Conservation (phyloP, 371 early-diverging fungal species). For the Apophysomyces variabilis region DNA sequence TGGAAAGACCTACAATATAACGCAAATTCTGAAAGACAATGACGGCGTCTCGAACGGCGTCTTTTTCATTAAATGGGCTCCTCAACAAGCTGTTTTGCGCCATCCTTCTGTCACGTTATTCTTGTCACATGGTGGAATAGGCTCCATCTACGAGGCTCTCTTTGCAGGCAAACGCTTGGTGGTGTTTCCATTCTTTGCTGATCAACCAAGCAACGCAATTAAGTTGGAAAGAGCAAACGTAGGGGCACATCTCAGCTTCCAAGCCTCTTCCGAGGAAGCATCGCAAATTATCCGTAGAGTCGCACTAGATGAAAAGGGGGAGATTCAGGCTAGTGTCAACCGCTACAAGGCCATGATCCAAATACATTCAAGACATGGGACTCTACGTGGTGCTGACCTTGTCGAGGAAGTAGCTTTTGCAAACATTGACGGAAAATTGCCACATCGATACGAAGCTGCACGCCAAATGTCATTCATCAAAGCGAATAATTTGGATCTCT, state of each 20-base stretch:
- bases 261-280: not conserved
- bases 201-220: slow-evolving; percentile 34
- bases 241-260: not conserved
- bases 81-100: slow-evolving; percentile 43
- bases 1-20: not conserved
- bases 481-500: slow-evolving; percentile 30
- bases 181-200: slow-evolving; percentile 40
- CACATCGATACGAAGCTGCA: slow-evolving; percentile 24
- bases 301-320: slow-evolving; percentile 3
- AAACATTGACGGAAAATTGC: slow-evolving; percentile 15
- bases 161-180: slow-evolving; percentile 35
- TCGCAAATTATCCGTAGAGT: not conserved
- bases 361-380: slow-evolving; percentile 7
- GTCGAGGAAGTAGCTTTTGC: slow-evolving; percentile 40
- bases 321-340: slow-evolving; percentile 10
- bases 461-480: slow-evolving; percentile 34
- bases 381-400: slow-evolving; percentile 27
- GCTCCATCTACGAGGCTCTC: slow-evolving; percentile 38
- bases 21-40: not conserved
- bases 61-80: slow-evolving; percentile 38
- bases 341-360: slow-evolving; percentile 32
- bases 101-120: slow-evolving; percentile 40
- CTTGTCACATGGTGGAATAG: slow-evolving; percentile 47
- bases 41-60: slow-evolving; percentile 10
- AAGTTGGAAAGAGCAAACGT: slow-evolving; percentile 12